phyloP scores from a whole-genome alignment of 2,329 filamentous ascomycete genomes.

The Alternaria brassicicola region DNA sequence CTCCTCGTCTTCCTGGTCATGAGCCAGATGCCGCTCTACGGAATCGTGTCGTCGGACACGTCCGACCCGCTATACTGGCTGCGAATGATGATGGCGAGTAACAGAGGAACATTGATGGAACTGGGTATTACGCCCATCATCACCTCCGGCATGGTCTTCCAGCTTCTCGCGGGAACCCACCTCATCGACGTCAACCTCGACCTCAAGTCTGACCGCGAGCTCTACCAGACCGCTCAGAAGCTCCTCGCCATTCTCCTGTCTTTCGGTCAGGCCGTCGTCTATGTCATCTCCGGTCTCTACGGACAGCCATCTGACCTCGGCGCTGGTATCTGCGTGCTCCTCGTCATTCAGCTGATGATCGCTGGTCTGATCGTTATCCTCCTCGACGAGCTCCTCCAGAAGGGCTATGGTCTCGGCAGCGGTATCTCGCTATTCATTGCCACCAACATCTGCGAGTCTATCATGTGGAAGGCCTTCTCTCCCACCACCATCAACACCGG shows the following conservation, averaged over 20 bases:
- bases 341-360: constrained; percentile 96
- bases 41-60: constrained; percentile 94
- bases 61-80: constrained; percentile 99
- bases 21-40: constrained; percentile 96
- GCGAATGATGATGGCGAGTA: constrained; percentile 99
- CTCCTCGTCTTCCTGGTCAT: constrained; percentile 99
- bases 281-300: constrained; percentile 93
- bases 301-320: constrained; percentile 95
- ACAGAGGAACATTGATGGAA: constrained; percentile 95
- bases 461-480: constrained; percentile 99
- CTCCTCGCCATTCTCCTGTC: constrained; percentile 88
- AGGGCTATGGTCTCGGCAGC: constrained; percentile 97
- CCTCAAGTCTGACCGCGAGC: constrained; percentile 98
- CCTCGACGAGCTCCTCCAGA: constrained; percentile 97
- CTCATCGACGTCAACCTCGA: constrained; percentile 99
- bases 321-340: constrained; percentile 95
- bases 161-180: constrained; percentile 98
- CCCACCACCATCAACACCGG: constrained; percentile 99
- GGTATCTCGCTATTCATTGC: constrained; percentile 99
- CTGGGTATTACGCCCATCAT: constrained; percentile 97
- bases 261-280: constrained; percentile 96
- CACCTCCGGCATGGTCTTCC: constrained; percentile 99
- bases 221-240: constrained; percentile 99
- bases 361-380: constrained; percentile 99
- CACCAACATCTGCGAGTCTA: constrained; percentile 99